Conservation (phyloP, 202 grass and related monocot genomes). For the Zoysia matrella region DNA sequence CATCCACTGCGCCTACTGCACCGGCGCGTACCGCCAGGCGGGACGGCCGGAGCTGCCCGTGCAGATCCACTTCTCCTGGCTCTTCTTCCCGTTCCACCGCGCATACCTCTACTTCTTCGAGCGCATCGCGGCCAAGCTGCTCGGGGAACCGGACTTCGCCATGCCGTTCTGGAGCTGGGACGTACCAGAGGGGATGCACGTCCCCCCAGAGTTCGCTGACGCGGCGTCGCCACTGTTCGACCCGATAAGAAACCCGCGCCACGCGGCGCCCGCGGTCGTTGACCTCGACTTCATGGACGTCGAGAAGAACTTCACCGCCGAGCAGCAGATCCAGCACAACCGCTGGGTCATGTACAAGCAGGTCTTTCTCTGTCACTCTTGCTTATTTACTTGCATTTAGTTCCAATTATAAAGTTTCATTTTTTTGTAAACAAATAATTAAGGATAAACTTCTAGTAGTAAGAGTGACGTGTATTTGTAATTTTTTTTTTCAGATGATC, state of each 20-base stretch:
- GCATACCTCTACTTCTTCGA: conserved; percentile 72
- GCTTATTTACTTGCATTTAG: too few species aligned
- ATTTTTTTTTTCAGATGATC: conserved; percentile 39
- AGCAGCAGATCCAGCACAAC: conserved; percentile 46
- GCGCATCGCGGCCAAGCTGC: conserved; percentile 53
- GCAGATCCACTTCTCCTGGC: conserved; percentile 40
- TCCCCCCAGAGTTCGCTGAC: conserved; percentile 45
- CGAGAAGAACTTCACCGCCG: conserved; percentile 3
- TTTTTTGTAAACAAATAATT: too few species aligned
- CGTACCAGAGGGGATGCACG: conserved; percentile 45
- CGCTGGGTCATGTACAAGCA: conserved; percentile 46
- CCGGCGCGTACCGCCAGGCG: conserved; percentile 37
- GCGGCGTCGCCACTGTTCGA: conserved; percentile 20
- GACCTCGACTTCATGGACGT: conserved; percentile 38
- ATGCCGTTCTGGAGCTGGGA: conserved; percentile 57
- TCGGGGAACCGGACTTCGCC: conserved; percentile 40
- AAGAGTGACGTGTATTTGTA: too few species aligned
- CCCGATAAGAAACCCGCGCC: conserved; percentile 7
- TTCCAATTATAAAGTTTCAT: too few species aligned
- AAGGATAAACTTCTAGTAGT: too few species aligned
- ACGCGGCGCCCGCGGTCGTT: conserved; percentile 33
- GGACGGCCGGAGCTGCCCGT: conserved; percentile 27
- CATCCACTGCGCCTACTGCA: conserved; percentile 68
- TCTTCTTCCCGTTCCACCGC: conserved; percentile 48
- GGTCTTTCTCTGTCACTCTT: background rate